Evolutionary conservation across 768 basidiomycete species (phyloP), one percentile per base, ranked within the genome.

Genomic region (Hysterangium stoloniferum): DNA sequence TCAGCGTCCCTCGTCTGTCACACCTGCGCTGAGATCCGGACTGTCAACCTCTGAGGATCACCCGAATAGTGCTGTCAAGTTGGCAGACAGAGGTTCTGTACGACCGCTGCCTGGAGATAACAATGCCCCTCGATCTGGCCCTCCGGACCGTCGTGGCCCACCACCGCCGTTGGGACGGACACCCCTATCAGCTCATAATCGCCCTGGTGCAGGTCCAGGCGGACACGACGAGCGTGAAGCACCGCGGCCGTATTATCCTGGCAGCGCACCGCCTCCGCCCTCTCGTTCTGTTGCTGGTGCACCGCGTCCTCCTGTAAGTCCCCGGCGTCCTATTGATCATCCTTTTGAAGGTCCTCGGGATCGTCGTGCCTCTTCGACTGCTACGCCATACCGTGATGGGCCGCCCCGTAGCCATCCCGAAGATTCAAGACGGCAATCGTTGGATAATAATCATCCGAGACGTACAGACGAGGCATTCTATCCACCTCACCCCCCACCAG

Each of bases 321-420:
- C 49, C 20, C 49, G 37, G 25, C 49, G 49, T 29, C 49, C 40
- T 41, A 15, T 28, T 40, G 49, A 32, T 41, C 9, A n/a, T 27
- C 22, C 36, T 6, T 27, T 33, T 29, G 47, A 48, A 20, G 27
- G 15, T 15, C 13, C 20, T 19, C 17, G 36, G n/a, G 42, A 45
- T 12, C 20, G 44, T 38, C 24, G 22, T 9, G n/a, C 11, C 9
- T 41, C 40, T n/a, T 28, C 36, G n/a, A 6, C 27, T n/a, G 9
- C 37, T 4, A 15, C 49, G 38, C 6, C 37, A 4, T 51, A 41
- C 43, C 49, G 49, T 24, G 49, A 51, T n/a, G 20, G 9, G 12
- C 33, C 33, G 31, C 15, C 38, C 13, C 37, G 49, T 27, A 25
- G 38, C 15, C 43, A 41, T 32, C 19, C 49, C 13, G 49, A 40